Percentiles rank a stretch among this genome's conserved stretches.
These are phyloP conservation scores for Boletus edulis DNA, from an alignment of 768 basidiomycete species.

Conservation along the genomic window DNA sequence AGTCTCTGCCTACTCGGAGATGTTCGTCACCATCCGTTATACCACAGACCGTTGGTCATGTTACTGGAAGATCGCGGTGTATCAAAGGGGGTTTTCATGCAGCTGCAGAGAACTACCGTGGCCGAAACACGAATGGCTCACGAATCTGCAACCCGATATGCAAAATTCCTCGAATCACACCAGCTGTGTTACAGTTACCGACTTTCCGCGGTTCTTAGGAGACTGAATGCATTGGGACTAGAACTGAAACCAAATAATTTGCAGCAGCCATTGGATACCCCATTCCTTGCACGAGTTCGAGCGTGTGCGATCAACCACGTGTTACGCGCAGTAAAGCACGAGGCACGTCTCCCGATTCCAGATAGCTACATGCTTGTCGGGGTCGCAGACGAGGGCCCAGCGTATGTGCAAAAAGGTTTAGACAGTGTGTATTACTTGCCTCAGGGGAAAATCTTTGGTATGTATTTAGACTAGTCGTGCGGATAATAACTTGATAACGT, in stretches of 20 bases:
- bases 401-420: constrained; percentile 47
- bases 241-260: constrained; percentile 40
- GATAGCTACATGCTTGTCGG: constrained; percentile 72
- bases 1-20: neutral
- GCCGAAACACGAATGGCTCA: constrained; percentile 57
- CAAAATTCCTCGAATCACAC: constrained; percentile 47
- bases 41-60: constrained; percentile 66
- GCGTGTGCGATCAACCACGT: constrained; percentile 61
- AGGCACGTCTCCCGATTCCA: constrained; percentile 70
- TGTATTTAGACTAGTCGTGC: constrained; percentile 9
- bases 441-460: constrained; percentile 67
- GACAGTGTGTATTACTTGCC: constrained; percentile 53
- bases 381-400: constrained; percentile 78
- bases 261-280: constrained; percentile 43
- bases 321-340: constrained; percentile 71
- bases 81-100: constrained; percentile 50
- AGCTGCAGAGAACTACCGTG: constrained; percentile 60
- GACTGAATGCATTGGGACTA: constrained; percentile 46
- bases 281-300: constrained; percentile 57
- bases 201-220: constrained; percentile 48
- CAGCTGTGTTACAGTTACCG: constrained; percentile 45
- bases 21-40: neutral
- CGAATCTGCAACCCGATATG: constrained; percentile 50
- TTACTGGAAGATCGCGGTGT: constrained; percentile 76
- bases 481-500: neutral